Conservation (phyloP, 176 grass and related monocot genomes). For the Musa acuminata region DNA sequence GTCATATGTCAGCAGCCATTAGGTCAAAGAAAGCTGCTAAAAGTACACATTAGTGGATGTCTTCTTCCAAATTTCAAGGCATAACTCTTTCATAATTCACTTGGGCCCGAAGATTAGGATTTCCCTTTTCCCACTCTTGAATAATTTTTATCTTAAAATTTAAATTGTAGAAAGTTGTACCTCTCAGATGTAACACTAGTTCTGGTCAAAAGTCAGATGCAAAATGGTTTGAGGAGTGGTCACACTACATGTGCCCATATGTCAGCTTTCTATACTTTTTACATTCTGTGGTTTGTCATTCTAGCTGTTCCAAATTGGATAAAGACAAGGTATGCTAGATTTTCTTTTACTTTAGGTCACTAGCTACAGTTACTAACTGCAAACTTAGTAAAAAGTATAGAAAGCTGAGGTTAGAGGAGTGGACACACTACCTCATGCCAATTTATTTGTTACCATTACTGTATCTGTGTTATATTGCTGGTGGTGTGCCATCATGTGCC, state of each 20-base stretch:
- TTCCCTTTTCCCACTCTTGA: too few relatives aligned
- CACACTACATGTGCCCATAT: too few relatives aligned
- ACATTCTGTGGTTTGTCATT: background rate
- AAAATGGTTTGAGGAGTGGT: too few relatives aligned
- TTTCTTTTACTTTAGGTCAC: background rate
- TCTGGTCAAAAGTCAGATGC: conserved; percentile 1
- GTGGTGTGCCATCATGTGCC: background rate
- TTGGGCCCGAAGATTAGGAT: too few relatives aligned
- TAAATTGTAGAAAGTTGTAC: background rate
- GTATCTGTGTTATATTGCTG: background rate
- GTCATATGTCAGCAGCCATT: background rate
- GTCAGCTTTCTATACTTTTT: background rate
- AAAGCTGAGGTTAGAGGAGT: too few relatives aligned
- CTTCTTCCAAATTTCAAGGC: too few relatives aligned
- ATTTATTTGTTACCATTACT: too few relatives aligned
- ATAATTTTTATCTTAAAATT: too few relatives aligned
- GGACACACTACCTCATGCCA: too few relatives aligned
- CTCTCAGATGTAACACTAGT: background rate
- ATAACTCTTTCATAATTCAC: too few relatives aligned
- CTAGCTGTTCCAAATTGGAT: background rate
- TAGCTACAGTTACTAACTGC: too few relatives aligned
- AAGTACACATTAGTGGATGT: background rate
- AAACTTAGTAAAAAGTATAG: too few relatives aligned
- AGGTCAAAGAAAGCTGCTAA: background rate
- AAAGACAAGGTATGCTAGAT: background rate